Evolutionary conservation across 352 stramenopile genomes (phyloP), one percentile per base, ranked within the genome.

Genomic region (Pythium coloratum): DNA sequence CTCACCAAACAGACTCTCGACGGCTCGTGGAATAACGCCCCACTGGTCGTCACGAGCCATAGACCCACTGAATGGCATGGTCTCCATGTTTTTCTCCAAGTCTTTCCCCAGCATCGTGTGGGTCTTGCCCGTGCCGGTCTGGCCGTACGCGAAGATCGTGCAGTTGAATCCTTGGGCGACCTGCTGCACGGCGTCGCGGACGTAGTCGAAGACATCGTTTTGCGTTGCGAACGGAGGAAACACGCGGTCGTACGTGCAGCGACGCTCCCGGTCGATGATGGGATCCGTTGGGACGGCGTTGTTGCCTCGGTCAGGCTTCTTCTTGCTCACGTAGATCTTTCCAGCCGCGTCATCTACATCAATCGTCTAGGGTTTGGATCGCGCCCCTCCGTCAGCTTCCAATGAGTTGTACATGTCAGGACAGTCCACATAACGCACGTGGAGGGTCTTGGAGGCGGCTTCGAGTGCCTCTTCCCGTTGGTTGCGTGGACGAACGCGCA

Each of bases 131-230:
- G 85, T 95, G 58, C 88, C 89, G 6, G 91, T 97, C 61, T 97
- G 91, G 4, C 91, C 91, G 63, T 97, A 97, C 2, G 91, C 90
- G 71, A 97, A 96, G 42, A 97, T 92, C 13, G 86, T 97, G 72
- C 87, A 94, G 77, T 97, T 96, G 72, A 92, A 93, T 34, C 90
- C 90, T 67, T 94, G 82, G 2, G 91, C 78, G 7, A 97, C 81
- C 60, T 92, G 81, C 49, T 90, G 79, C 34, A 96, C 82, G 3
- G 79, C 76, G 34, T 89, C 82, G 16, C 78, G 76, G 1, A 91
- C 59, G 49, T 94, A 90, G 10, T 77, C 67, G 56, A 96, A 97
- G 6, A 97, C 75, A 42, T 91, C 80, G 24, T 76, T 64, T 67
- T 97, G 91, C 12, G 68, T 75, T 6, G 82, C 67, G 5, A 70